Evolutionary conservation across 2,329 filamentous ascomycete genomes (phyloP).

Genomic region (Apiospora phragmitis): DNA sequence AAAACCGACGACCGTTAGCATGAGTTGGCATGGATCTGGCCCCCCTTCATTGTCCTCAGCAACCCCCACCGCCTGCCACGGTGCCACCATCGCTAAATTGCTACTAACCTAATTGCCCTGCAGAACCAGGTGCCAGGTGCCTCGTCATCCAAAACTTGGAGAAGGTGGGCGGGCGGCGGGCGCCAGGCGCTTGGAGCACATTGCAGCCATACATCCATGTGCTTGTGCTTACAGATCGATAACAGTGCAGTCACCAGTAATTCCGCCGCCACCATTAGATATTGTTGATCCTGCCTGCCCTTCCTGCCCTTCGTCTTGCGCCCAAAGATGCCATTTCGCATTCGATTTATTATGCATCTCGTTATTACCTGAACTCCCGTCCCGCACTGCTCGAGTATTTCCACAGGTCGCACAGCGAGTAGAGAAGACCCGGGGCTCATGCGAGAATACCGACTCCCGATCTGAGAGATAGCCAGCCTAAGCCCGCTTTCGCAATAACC

Average conservation of each 20-base stretch:
- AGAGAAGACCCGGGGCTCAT: not conserved
- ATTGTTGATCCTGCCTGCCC: not conserved
- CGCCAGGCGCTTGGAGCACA: not conserved
- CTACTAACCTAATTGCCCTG: too few relatives aligned
- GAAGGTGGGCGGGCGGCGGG: not conserved
- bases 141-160: not conserved
- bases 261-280: not conserved
- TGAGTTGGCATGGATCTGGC: not conserved
- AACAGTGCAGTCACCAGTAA: not conserved
- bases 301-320: not conserved
- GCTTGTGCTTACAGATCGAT: not conserved
- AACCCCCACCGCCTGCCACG: not conserved
- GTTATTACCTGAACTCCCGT: not conserved
- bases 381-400: not conserved
- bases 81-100: not conserved
- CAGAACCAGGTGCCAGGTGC: not conserved
- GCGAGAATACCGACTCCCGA: conserved; percentile 6
- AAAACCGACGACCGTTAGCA: conserved; percentile 5
- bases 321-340: not conserved
- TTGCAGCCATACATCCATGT: not conserved
- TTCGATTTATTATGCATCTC: not conserved
- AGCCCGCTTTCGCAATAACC: conserved; percentile 16
- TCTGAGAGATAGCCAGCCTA: conserved; percentile 12
- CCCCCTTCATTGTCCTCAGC: not conserved
- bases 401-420: not conserved